Percentiles rank a stretch among this genome's conserved stretches.
Evolutionary conservation across 225 moss, liverwort and hornwort species (phyloP).

Genomic region (Physcomitrellopsis africana): DNA sequence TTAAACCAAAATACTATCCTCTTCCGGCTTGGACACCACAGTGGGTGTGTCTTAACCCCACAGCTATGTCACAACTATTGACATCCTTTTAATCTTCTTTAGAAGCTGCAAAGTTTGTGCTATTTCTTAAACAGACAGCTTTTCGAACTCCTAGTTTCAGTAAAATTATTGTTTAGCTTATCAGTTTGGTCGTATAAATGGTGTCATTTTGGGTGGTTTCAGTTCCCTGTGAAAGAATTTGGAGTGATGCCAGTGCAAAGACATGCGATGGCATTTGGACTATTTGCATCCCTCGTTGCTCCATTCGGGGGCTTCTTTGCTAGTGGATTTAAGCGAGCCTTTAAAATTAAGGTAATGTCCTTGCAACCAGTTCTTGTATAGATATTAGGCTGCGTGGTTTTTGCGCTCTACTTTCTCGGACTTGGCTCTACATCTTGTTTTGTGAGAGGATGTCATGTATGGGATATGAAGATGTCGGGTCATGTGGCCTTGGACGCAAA

Average conservation of each 20-base stretch:
- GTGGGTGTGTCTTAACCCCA: constrained; percentile 61
- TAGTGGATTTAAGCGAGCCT: constrained; percentile 97
- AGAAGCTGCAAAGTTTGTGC: neutral
- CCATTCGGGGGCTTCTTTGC: constrained; percentile 99
- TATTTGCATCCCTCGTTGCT: constrained; percentile 95
- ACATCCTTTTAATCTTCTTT: constrained; percentile 2
- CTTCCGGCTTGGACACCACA: constrained; percentile 68
- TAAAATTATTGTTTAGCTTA: neutral
- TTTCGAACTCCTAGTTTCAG: neutral
- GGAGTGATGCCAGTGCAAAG: constrained; percentile 90
- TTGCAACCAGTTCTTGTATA: constrained; percentile 18
- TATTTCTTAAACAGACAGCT: neutral
- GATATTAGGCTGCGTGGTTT: constrained; percentile 1
- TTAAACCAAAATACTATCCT: constrained; percentile 72
- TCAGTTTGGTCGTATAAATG: neutral
- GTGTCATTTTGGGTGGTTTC: constrained; percentile 33
- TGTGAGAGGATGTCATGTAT: constrained; percentile 11
- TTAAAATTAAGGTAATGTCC: constrained; percentile 85
- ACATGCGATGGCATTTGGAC: constrained; percentile 91
- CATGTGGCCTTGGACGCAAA: constrained; percentile 14
- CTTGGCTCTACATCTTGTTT: neutral
- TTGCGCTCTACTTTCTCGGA: constrained; percentile 8
- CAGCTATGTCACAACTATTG: neutral
- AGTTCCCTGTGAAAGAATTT: constrained; percentile 80
- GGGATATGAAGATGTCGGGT: neutral